These are phyloP conservation scores for Nicotiana paniculata DNA, from an alignment of 257 asterid genomes.

Conservation along the genomic window DNA sequence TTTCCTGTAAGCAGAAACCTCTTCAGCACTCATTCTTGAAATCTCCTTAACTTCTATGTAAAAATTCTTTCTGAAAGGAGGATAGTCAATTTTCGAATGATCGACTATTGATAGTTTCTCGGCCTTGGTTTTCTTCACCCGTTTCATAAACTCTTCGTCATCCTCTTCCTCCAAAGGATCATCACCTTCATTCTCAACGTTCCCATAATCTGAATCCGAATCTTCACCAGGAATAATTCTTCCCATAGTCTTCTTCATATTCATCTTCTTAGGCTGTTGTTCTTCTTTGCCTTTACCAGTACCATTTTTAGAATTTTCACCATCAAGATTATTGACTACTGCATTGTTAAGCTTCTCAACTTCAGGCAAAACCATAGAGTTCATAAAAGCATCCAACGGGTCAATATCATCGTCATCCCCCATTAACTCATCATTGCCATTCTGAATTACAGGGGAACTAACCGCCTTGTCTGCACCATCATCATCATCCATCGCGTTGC, in stretches of 20 bases:
- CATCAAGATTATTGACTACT: constrained; percentile 27
- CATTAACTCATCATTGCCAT: constrained; percentile 27
- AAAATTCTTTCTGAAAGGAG: constrained; percentile 70
- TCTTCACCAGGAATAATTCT: constrained; percentile 80
- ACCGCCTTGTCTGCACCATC: constrained; percentile 32
- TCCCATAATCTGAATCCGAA: constrained; percentile 69
- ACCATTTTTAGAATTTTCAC: constrained; percentile 28
- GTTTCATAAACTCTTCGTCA: constrained; percentile 77
- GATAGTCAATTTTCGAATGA: constrained; percentile 73
- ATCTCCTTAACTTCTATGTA: constrained; percentile 78
- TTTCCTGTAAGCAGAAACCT: constrained; percentile 64
- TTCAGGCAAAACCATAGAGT: constrained; percentile 82
- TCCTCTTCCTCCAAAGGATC: constrained; percentile 72
- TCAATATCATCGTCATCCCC: constrained; percentile 67
- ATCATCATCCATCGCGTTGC: constrained; percentile 19
- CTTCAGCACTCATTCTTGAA: constrained; percentile 67
- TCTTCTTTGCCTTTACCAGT: constrained; percentile 14
- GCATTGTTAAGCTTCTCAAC: constrained; percentile 57
- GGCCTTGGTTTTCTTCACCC: constrained; percentile 86
- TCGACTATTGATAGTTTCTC: constrained; percentile 83
- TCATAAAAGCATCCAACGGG: constrained; percentile 86
- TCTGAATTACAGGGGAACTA: constrained; percentile 31
- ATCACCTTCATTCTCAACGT: constrained; percentile 41
- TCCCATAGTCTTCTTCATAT: constrained; percentile 44
- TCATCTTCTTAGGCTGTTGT: constrained; percentile 17